Conservation (phyloP, 768 basidiomycete genomes). For the Kwoniella dendrophila region DNA sequence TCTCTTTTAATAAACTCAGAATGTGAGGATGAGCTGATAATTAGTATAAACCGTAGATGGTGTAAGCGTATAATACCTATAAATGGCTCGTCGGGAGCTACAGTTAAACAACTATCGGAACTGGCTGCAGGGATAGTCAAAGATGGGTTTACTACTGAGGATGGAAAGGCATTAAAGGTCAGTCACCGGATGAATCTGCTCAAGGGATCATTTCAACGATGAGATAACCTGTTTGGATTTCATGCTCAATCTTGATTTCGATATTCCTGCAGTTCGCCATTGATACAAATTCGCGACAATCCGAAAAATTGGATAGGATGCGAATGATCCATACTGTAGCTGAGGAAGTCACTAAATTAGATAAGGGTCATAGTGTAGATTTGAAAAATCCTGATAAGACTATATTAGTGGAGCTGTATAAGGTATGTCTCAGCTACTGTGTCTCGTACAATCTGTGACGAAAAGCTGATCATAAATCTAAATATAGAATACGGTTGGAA, state of each 20-base stretch:
- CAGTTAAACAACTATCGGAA: slow-evolving; percentile 28
- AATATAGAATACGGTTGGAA: slow-evolving; percentile 34
- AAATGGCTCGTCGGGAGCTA: slow-evolving; percentile 28
- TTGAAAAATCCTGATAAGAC: slow-evolving; percentile 41
- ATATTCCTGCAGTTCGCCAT: slow-evolving; percentile 34
- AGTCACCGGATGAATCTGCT: slow-evolving; percentile 2
- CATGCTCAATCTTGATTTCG: background rate
- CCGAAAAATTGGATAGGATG: slow-evolving; percentile 37
- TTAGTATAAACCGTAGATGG: slow-evolving; percentile 15
- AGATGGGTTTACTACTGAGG: slow-evolving; percentile 29
- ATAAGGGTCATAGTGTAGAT: slow-evolving; percentile 39
- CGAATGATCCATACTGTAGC: slow-evolving; percentile 44
- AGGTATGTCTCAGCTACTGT: slow-evolving; percentile 22
- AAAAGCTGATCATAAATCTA: background rate
- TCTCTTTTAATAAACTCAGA: too few species aligned
- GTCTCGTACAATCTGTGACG: background rate
- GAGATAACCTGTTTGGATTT: background rate
- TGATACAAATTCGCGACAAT: slow-evolving; percentile 33
- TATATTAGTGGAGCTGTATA: slow-evolving; percentile 39
- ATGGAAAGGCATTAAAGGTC: slow-evolving; percentile 33
- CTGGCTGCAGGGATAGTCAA: slow-evolving; percentile 19
- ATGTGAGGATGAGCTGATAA: background rate
- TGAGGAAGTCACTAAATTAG: slow-evolving; percentile 31
- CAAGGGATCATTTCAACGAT: background rate
- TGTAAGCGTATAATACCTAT: slow-evolving; percentile 42